These are phyloP conservation scores for Aspergillus heteromorphus DNA, from an alignment of 495 filamentous ascomycete genomes.

Conservation along the genomic window DNA sequence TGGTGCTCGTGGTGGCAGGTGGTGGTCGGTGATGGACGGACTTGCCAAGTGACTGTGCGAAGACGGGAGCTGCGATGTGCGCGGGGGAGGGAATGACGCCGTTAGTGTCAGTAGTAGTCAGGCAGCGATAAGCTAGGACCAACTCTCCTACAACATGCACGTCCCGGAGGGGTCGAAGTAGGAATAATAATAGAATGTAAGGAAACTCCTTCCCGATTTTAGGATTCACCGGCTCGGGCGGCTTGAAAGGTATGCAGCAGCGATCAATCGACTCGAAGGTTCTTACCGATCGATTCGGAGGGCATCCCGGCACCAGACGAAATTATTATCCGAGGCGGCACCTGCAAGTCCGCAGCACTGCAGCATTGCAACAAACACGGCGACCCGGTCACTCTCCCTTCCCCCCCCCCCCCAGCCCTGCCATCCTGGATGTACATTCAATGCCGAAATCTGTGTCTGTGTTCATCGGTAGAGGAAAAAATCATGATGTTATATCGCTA, in stretches of 20 bases:
- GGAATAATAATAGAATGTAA: background rate
- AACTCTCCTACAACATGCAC: constrained; percentile 4
- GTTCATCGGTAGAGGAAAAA: too few relatives aligned
- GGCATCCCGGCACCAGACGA: constrained; percentile 8
- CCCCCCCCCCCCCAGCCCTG: too few relatives aligned
- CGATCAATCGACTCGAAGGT: background rate
- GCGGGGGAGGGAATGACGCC: constrained; percentile 22
- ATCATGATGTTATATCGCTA: too few relatives aligned
- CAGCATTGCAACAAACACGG: background rate
- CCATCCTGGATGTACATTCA: background rate
- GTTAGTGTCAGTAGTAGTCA: constrained; percentile 2
- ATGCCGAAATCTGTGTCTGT: background rate
- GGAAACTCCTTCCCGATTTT: background rate
- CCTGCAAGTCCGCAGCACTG: too few relatives aligned
- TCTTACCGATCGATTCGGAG: constrained; percentile 1
- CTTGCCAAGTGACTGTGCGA: constrained; percentile 27
- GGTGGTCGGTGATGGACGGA: constrained; percentile 14
- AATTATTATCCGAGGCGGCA: constrained; percentile 15
- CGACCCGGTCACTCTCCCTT: background rate
- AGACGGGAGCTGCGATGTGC: constrained; percentile 35
- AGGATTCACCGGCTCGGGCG: background rate
- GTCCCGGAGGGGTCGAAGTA: background rate
- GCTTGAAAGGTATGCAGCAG: background rate
- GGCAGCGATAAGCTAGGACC: constrained; percentile 20
- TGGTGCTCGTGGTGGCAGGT: constrained; percentile 38